These are phyloP conservation scores for Thuja plicata DNA, from an alignment of 83 land plant genomes.

Conservation along the genomic window DNA sequence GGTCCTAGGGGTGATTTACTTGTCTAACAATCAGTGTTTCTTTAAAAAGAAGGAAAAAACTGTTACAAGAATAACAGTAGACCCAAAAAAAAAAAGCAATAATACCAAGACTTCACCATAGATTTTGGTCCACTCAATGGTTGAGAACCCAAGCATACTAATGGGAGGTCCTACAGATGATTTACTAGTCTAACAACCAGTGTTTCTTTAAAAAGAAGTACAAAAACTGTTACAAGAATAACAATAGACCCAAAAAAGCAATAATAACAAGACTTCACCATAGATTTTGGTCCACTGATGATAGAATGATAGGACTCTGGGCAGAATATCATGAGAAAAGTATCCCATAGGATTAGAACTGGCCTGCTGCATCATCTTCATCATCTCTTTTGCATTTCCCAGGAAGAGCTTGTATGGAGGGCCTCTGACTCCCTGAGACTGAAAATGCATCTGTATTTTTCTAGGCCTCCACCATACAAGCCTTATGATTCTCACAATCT, in stretches of 20 bases:
- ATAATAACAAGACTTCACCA: constrained; percentile 27
- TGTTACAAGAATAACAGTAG: background rate
- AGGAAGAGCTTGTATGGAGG: constrained; percentile 59
- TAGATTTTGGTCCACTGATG: constrained; percentile 79
- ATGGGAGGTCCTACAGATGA: background rate
- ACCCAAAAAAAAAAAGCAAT: background rate
- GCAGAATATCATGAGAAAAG: constrained; percentile 67
- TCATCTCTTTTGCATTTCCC: constrained; percentile 73
- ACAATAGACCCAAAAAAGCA: background rate
- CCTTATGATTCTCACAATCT: constrained; percentile 5
- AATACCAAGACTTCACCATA: constrained; percentile 37
- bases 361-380: constrained; percentile 51
- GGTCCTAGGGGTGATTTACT: background rate
- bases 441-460: constrained; percentile 52
- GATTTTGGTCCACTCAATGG: constrained; percentile 52
- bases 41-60: too few relatives aligned
- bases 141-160: background rate
- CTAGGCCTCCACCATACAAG: constrained; percentile 67
- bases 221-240: background rate
- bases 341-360: constrained; percentile 54
- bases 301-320: constrained; percentile 69
- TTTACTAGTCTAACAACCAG: background rate
- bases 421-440: constrained; percentile 64
- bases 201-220: too few relatives aligned
- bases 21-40: background rate